Percentiles rank a stretch among this genome's conserved stretches.
phyloP scores from a whole-genome alignment of 2,329 filamentous ascomycete species.

The Alternaria atra region DNA sequence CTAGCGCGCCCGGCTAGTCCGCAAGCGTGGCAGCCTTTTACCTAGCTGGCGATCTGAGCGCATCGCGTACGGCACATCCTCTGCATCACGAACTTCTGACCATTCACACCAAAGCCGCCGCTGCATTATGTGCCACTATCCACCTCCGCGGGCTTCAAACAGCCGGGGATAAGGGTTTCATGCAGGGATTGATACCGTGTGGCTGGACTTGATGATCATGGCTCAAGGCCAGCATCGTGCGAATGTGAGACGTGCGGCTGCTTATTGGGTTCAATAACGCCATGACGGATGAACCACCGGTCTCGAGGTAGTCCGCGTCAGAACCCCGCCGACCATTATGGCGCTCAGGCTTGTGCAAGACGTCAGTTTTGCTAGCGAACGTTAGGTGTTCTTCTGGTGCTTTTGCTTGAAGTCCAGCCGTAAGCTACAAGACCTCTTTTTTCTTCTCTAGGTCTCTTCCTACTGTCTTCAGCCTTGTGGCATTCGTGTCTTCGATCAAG shows the following conservation, averaged over 20 bases:
- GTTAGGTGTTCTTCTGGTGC: background rate
- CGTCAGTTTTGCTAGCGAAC: background rate
- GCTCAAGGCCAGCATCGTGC: background rate
- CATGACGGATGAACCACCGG: background rate
- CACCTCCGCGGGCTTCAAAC: background rate
- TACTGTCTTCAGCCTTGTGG: background rate
- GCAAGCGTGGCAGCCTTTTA: background rate
- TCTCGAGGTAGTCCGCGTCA: background rate
- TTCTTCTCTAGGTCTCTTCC: background rate
- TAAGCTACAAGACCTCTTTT: background rate
- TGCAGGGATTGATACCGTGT: background rate
- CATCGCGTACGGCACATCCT: background rate
- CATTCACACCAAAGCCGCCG: background rate
- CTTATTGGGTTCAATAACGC: background rate
- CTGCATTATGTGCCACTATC: background rate
- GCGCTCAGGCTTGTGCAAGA: background rate
- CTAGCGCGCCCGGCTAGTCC: background rate
- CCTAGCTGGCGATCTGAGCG: background rate
- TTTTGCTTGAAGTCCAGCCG: background rate
- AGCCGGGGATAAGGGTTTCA: slow-evolving; percentile 3
- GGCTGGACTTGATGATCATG: background rate
- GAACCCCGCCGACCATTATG: background rate
- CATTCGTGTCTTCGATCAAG: background rate
- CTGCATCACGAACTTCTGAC: background rate
- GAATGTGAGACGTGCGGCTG: background rate